A percentile compares a stretch with the other conserved stretches of the same genome.
Conservation (phyloP, 768 basidiomycete genomes). For the Gymnopilus dilepis region DNA sequence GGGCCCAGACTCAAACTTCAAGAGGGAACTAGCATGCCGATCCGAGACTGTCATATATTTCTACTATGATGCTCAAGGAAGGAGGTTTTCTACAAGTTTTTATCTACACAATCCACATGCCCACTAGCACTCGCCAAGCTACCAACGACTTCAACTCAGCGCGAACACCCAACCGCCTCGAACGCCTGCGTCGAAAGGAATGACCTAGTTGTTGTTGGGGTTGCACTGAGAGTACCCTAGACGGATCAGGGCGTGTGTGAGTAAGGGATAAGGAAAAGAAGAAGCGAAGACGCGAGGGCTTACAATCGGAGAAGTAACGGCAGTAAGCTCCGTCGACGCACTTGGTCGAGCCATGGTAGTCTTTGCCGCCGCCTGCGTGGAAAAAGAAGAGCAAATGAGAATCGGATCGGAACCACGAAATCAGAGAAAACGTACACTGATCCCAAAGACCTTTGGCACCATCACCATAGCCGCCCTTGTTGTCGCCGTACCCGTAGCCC, state of each 20-base stretch:
- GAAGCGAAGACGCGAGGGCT: constrained; percentile 7
- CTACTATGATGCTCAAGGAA: constrained; percentile 17
- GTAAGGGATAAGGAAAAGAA: not conserved
- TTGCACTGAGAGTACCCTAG: constrained; percentile 33
- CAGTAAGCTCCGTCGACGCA: constrained; percentile 28
- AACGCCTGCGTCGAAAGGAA: not conserved
- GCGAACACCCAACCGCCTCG: constrained; percentile 13
- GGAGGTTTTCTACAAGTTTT: constrained; percentile 11
- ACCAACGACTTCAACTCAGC: not conserved
- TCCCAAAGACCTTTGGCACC: constrained; percentile 21
- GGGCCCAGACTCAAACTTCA: too few relatives aligned
- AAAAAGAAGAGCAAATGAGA: not conserved
- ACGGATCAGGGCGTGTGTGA: not conserved
- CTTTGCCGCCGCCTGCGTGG: constrained; percentile 28
- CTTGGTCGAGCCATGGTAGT: constrained; percentile 27
- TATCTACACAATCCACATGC: constrained; percentile 16
- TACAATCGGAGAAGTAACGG: constrained; percentile 31
- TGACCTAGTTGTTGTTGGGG: constrained; percentile 22
- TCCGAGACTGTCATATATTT: constrained; percentile 15
- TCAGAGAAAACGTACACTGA: constrained; percentile 23
- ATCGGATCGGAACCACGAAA: not conserved
- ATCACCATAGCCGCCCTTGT: not conserved
- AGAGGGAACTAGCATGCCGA: not conserved
- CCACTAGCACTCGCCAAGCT: constrained; percentile 5
- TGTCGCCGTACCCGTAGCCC: not conserved